Base-by-base conservation (phyloP, 176 grass and related monocot species). In the Alopecurus myosuroides region DNA sequence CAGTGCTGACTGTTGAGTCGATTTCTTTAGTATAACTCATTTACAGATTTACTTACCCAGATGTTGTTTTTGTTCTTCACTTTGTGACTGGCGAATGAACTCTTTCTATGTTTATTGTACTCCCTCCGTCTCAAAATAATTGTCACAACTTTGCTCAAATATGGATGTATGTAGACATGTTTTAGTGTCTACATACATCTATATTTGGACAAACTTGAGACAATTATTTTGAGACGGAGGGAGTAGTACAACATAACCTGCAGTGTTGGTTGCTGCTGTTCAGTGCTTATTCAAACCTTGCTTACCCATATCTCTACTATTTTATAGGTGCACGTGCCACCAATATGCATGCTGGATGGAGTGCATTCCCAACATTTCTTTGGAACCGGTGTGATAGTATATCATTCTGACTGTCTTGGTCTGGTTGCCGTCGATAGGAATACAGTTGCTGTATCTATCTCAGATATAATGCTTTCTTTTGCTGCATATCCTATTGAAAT, bases 401-500 rank as follows among this genome's bases (percentile, higher is more conserved):
- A 96, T 85, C 97, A 99, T 87, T 99, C 97, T 50, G 97, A 96
- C 23, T 73, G 25, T 70, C 78, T 99, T 61, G 97, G 97, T 77
- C 88, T 99, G 77, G 91, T 90, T 83, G 94, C 94, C 84, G 93
- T 99, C 30, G 97, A 99, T 78, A 94, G 92, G 77, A 99, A 99
- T 63, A 99, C 97, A 52, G 94, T 96, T 55, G 93, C 97, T 76
- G 89, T 96, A 74, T 96, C 91, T 68, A 86, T 96, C 53, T 99
- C 97, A 64, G 97, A 99, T 84, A 93, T 99, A 84, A 94, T 99
- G 91, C 84, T 99, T 70, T 99, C 97, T 72, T 99, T 99, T 92
- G 93, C 97, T 86, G 97, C 97, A 79, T 96, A 99, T 92, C 94
- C 97, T 46, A 96, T 99, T 71, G 97, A 99, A 94, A 99, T 96